A percentile compares a stretch with the other conserved stretches of the same genome.
Conservation (phyloP, 2,329 filamentous ascomycete genomes). For the Calcarisporium arbuscula region DNA sequence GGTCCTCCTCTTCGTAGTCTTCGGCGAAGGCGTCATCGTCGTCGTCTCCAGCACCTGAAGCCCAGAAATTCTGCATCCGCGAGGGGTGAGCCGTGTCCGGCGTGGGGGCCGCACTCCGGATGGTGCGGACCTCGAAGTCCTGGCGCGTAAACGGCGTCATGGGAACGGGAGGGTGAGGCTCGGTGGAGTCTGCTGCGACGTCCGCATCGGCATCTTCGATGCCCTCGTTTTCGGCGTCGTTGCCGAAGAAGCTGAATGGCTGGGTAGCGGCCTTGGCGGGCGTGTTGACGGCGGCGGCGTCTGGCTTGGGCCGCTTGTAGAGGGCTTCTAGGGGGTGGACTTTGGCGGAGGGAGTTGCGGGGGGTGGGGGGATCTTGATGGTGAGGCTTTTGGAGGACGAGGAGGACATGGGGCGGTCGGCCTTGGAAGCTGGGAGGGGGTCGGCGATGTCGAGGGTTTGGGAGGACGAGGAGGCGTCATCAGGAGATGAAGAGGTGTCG, state of each 20-base stretch:
- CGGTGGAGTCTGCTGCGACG: conserved; percentile 11
- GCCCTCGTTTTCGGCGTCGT: conserved; percentile 35
- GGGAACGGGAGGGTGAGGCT: too few relatives aligned
- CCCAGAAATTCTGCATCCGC: conserved; percentile 56
- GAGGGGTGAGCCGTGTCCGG: conserved; percentile 82
- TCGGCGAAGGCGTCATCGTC: conserved; percentile 28
- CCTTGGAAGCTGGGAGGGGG: conserved; percentile 6
- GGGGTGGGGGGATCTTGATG: conserved; percentile 47
- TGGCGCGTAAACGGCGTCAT: conserved; percentile 78
- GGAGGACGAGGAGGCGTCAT: not conserved
- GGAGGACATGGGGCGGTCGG: conserved; percentile 38
- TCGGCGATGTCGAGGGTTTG: not conserved
- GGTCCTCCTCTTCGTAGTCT: conserved; percentile 20
- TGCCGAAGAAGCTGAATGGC: conserved; percentile 73
- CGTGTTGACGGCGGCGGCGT: conserved; percentile 25
- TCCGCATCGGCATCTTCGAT: conserved; percentile 35
- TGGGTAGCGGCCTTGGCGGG: conserved; percentile 38
- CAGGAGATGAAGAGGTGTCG: conserved; percentile 1
- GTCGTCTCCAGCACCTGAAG: conserved; percentile 34
- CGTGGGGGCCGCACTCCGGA: conserved; percentile 88
- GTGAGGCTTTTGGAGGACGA: conserved; percentile 43
- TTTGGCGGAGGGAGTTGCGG: conserved; percentile 36
- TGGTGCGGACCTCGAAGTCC: conserved; percentile 66
- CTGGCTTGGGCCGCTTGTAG: conserved; percentile 66
- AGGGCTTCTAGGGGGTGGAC: conserved; percentile 87